A percentile compares a stretch with the other conserved stretches of the same genome.
phyloP scores from a whole-genome alignment of 176 grass and related monocot species.

The Paspalum vaginatum region DNA sequence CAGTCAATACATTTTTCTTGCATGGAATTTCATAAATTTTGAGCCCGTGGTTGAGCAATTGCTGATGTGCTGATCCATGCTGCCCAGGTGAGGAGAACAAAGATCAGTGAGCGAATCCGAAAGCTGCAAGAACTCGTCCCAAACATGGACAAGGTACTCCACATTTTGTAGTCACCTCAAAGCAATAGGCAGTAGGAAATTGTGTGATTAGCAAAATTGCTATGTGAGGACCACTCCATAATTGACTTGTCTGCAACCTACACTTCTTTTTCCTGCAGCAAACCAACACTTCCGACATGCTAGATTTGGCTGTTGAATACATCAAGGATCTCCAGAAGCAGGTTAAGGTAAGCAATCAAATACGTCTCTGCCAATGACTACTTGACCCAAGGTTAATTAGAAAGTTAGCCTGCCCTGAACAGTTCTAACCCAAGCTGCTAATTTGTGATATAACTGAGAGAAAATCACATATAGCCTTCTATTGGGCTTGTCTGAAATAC shows the following conservation, averaged over 20 bases:
- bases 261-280: slow-evolving; percentile 65
- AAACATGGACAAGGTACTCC: slow-evolving; percentile 96
- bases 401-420: slow-evolving; percentile 14
- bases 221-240: slow-evolving; percentile 44
- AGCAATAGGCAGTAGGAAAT: slow-evolving; percentile 19
- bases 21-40: not conserved
- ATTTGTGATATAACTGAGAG: slow-evolving; percentile 34
- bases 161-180: not conserved
- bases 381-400: slow-evolving; percentile 14
- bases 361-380: not conserved
- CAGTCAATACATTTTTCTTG: not conserved
- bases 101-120: slow-evolving; percentile 93
- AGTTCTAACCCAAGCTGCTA: slow-evolving; percentile 28
- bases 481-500: slow-evolving; percentile 21
- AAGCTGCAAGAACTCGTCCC: slow-evolving; percentile 97
- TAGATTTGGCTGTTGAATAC: slow-evolving; percentile 98
- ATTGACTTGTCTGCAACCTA: slow-evolving; percentile 29
- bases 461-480: not conserved
- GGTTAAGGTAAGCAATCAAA: slow-evolving; percentile 67
- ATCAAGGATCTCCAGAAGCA: slow-evolving; percentile 97
- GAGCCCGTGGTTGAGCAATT: not conserved
- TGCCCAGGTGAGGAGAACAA: slow-evolving; percentile 88
- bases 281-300: slow-evolving; percentile 99
- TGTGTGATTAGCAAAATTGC: slow-evolving; percentile 16
- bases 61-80: slow-evolving; percentile 15